A percentile compares a stretch with the other conserved stretches of the same genome.
phyloP scores from a whole-genome alignment of 805 yeast genomes.

The Torulaspora maleeae region DNA sequence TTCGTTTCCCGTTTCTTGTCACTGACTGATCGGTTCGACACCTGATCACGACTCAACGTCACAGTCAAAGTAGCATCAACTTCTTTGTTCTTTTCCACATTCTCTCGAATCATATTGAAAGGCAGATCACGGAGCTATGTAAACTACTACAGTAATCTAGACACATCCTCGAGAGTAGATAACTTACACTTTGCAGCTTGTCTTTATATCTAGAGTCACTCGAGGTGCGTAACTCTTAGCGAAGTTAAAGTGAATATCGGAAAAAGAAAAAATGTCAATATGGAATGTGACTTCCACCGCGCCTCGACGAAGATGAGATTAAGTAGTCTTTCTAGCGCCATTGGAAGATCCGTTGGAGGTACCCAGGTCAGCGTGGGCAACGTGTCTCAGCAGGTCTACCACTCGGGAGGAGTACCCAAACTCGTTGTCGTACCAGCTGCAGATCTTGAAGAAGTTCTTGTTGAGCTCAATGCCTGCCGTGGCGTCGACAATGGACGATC shows the following conservation, averaged over 20 bases:
- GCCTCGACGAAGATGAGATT: not conserved
- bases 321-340: not conserved
- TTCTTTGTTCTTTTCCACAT: conserved; percentile 2
- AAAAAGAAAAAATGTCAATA: not conserved
- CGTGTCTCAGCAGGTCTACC: conserved; percentile 79
- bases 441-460: conserved; percentile 84
- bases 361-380: conserved; percentile 46
- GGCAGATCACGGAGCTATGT: not conserved
- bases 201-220: not conserved
- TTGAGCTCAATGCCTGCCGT: conserved; percentile 85
- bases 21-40: not conserved
- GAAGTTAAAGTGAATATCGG: not conserved
- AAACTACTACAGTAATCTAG: too few relatives aligned
- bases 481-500: conserved; percentile 87
- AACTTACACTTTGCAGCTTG: not conserved
- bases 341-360: not conserved
- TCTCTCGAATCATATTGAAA: conserved; percentile 1
- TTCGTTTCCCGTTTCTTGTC: conserved; percentile 1
- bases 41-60: conserved; percentile 4
- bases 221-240: conserved; percentile 1
- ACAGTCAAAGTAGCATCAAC: conserved; percentile 3
- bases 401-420: conserved; percentile 96
- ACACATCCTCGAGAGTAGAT: too few relatives aligned
- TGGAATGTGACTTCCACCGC: not conserved
- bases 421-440: conserved; percentile 96